These are phyloP conservation scores for Cerrena zonata DNA, from an alignment of 1,284 basidiomycete species.

Conservation along the genomic window DNA sequence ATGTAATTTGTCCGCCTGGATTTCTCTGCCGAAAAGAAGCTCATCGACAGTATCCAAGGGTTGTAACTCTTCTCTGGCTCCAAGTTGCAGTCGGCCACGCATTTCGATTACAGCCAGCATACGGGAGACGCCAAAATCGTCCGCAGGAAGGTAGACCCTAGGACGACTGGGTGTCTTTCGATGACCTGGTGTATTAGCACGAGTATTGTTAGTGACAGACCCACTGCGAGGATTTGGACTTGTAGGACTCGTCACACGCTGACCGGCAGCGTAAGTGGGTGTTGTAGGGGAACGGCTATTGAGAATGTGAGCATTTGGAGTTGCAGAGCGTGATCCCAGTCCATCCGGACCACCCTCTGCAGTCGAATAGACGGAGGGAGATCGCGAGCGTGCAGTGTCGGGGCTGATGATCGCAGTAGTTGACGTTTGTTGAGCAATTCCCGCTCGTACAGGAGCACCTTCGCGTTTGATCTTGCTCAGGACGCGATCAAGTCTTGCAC, in stretches of 20 bases:
- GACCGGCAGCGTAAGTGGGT: not conserved
- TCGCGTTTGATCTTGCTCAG: slow-evolving; percentile 67
- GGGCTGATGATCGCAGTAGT: slow-evolving; percentile 22
- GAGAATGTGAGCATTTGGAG: slow-evolving; percentile 21
- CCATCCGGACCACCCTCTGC: slow-evolving; percentile 29
- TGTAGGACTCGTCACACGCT: slow-evolving; percentile 20
- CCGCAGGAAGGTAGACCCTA: slow-evolving; percentile 52
- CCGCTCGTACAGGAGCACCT: slow-evolving; percentile 18
- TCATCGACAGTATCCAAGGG: slow-evolving; percentile 61
- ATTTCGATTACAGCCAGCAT: slow-evolving; percentile 82
- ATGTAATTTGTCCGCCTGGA: slow-evolving; percentile 61
- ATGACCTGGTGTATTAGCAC: not conserved
- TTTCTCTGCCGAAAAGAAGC: slow-evolving; percentile 62
- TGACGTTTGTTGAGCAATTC: slow-evolving; percentile 17
- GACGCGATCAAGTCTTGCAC: slow-evolving; percentile 74
- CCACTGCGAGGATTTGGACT: slow-evolving; percentile 19
- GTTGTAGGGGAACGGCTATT: slow-evolving; percentile 11
- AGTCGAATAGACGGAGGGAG: slow-evolving; percentile 56
- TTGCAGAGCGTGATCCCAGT: slow-evolving; percentile 21
- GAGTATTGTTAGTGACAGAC: slow-evolving; percentile 18
- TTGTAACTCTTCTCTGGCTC: slow-evolving; percentile 31
- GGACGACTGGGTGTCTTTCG: slow-evolving; percentile 1
- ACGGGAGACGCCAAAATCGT: slow-evolving; percentile 77
- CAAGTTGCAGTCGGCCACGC: slow-evolving; percentile 38
- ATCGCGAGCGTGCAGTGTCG: slow-evolving; percentile 34